Percentiles rank a stretch among this genome's conserved stretches.
These are phyloP conservation scores for Lasiodiplodia sp. DNA, from an alignment of 2,329 filamentous ascomycete genomes.

Conservation along the genomic window DNA sequence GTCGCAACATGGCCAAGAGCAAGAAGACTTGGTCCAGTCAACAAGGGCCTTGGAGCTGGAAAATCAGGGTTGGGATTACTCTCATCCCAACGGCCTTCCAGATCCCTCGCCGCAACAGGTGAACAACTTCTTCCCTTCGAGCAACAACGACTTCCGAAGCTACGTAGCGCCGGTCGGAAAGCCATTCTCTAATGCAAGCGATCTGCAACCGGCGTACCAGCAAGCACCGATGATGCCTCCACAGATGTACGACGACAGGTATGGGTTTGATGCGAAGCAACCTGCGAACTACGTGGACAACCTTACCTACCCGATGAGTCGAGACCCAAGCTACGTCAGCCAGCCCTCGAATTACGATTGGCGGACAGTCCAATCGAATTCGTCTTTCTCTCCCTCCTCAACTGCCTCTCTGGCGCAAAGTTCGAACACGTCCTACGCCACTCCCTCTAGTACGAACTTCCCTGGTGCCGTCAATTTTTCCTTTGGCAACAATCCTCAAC, in stretches of 20 bases:
- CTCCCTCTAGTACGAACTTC: slow-evolving; percentile 24
- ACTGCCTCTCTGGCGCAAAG: slow-evolving; percentile 26
- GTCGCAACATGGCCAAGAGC: not conserved
- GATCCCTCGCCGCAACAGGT: slow-evolving; percentile 10
- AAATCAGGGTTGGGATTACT: slow-evolving; percentile 15
- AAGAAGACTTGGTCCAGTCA: slow-evolving; percentile 19
- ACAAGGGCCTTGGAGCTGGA: slow-evolving; percentile 25
- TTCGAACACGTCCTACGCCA: slow-evolving; percentile 22
- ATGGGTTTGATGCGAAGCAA: slow-evolving; percentile 23
- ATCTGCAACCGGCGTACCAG: slow-evolving; percentile 23
- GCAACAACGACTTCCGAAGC: slow-evolving; percentile 5
- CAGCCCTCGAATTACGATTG: slow-evolving; percentile 27
- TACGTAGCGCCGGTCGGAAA: not conserved
- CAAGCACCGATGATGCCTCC: slow-evolving; percentile 26
- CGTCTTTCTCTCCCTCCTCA: slow-evolving; percentile 22
- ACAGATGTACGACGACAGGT: slow-evolving; percentile 24
- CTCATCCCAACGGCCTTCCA: slow-evolving; percentile 14
- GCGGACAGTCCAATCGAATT: slow-evolving; percentile 24
- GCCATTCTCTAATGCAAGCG: not conserved
- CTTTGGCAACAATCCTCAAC: slow-evolving; percentile 20
- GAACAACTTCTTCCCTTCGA: slow-evolving; percentile 12
- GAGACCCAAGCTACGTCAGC: slow-evolving; percentile 27
- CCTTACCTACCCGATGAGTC: slow-evolving; percentile 24
- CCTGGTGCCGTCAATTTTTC: slow-evolving; percentile 27
- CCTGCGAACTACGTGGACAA: slow-evolving; percentile 18